These are phyloP conservation scores for Mentha longifolia DNA, from an alignment of 257 asterid species.

Conservation along the genomic window DNA sequence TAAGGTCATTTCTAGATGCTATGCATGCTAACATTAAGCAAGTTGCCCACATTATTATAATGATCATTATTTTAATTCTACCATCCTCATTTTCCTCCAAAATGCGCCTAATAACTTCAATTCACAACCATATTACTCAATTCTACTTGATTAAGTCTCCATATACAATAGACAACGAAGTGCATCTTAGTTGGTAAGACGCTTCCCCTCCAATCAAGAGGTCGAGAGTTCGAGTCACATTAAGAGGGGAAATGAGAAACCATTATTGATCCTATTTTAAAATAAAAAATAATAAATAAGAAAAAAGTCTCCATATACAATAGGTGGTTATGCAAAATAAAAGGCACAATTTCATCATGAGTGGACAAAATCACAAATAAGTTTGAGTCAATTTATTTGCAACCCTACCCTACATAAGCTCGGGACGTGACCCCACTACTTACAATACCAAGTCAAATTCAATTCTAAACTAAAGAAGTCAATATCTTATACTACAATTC, in stretches of 20 bases:
- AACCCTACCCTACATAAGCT: neutral
- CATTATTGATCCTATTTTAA: no score
- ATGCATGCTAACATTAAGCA: neutral
- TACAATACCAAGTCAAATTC: neutral
- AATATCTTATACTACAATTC: neutral
- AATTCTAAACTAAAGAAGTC: neutral
- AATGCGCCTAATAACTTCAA: neutral
- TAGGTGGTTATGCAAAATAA: neutral
- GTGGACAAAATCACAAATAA: neutral
- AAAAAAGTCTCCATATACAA: no score
- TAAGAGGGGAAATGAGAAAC: no score
- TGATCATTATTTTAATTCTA: neutral
- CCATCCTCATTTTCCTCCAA: neutral
- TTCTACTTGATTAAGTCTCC: neutral
- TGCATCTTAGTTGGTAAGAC: no score
- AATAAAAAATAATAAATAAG: no score
- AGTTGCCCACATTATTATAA: neutral
- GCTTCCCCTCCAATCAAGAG: no score
- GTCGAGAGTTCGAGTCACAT: no score
- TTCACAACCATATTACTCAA: neutral
- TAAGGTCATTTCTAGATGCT: neutral
- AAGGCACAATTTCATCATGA: neutral
- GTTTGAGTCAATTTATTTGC: slow-evolving; percentile 2
- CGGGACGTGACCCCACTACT: neutral
- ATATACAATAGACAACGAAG: no score